Conservation (phyloP, 176 grass and related monocot species). For the Lolium multiflorum region DNA sequence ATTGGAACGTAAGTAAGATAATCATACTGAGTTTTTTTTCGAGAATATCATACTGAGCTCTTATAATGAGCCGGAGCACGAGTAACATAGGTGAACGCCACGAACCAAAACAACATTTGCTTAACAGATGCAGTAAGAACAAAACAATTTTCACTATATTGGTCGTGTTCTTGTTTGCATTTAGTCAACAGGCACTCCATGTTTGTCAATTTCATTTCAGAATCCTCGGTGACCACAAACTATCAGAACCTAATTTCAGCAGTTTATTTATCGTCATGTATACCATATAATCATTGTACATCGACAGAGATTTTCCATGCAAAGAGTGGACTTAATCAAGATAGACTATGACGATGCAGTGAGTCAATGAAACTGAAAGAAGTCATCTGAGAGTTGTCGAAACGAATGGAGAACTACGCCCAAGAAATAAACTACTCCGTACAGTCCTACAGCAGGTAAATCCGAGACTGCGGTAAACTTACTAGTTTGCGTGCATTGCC, state of each 20-base stretch:
- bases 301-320: neutral
- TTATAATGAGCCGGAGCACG: conserved; percentile 24
- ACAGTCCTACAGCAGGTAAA: neutral
- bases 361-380: conserved; percentile 7
- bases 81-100: neutral
- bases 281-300: conserved; percentile 11
- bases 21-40: neutral
- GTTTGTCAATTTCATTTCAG: neutral
- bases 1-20: neutral
- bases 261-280: neutral
- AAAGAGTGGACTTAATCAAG: neutral
- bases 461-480: neutral
- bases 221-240: neutral
- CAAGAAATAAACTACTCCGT: conserved; percentile 1
- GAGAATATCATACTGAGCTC: neutral
- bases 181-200: neutral
- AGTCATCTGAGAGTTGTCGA: neutral
- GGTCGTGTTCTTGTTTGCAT: neutral
- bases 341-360: conserved; percentile 7
- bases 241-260: conserved; percentile 11
- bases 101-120: neutral
- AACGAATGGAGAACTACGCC: conserved; percentile 4
- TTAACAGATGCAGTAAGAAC: neutral
- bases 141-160: neutral
- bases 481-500: neutral